phyloP scores from a whole-genome alignment of 345 rosid genomes.

The Melaleuca alternifolia region DNA sequence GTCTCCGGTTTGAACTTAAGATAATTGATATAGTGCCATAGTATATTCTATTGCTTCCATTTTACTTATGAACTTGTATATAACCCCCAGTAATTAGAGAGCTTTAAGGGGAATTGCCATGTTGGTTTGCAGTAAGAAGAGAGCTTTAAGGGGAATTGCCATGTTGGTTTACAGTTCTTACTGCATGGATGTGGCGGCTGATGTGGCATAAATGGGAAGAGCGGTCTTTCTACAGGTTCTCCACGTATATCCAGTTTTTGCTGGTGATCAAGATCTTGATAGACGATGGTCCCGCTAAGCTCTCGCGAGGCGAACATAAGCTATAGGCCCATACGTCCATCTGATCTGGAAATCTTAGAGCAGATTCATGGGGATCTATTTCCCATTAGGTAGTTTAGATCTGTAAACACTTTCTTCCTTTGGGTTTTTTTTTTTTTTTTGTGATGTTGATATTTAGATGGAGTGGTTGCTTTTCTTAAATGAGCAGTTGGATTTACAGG shows the following conservation, averaged over 20 bases:
- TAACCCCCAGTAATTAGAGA: background rate
- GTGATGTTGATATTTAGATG: background rate
- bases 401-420: background rate
- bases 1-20: background rate
- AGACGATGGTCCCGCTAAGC: constrained; percentile 38
- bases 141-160: background rate
- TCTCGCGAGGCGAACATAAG: constrained; percentile 47
- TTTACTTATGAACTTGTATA: background rate
- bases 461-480: background rate
- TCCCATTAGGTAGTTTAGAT: constrained; percentile 58
- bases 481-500: constrained; percentile 36
- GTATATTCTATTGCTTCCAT: background rate
- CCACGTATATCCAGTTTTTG: constrained; percentile 4
- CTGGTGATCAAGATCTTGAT: constrained; percentile 29
- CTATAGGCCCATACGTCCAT: constrained; percentile 64
- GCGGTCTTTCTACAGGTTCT: background rate
- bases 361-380: constrained; percentile 63
- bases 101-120: background rate
- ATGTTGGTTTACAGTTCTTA: constrained; percentile 5
- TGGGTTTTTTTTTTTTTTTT: background rate
- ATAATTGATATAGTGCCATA: background rate
- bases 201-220: constrained; percentile 41
- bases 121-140: constrained; percentile 6
- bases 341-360: constrained; percentile 66
- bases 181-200: constrained; percentile 18